These are phyloP conservation scores for Sordariomycetes sp. DNA, from an alignment of 2,329 filamentous ascomycete genomes.

Conservation along the genomic window DNA sequence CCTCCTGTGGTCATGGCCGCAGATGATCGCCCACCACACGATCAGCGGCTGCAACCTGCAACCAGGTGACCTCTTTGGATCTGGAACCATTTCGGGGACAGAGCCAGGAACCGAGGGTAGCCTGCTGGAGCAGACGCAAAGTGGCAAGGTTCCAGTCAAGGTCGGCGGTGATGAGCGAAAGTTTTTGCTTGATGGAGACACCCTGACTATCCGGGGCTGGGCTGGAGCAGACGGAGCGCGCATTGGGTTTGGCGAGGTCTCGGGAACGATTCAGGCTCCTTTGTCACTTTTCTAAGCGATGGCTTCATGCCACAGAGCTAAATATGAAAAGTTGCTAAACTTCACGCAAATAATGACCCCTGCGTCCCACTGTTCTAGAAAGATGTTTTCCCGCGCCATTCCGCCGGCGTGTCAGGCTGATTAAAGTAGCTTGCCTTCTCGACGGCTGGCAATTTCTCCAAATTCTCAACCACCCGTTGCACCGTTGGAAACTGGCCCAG, in stretches of 20 bases:
- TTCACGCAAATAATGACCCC: too few species aligned
- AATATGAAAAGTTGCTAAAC: too few species aligned
- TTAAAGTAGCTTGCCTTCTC: conserved; percentile 40
- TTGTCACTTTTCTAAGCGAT: too few species aligned
- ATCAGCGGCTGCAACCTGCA: conserved; percentile 68
- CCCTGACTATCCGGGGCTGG: conserved; percentile 54
- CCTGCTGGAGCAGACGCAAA: conserved; percentile 62
- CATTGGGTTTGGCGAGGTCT: conserved; percentile 70
- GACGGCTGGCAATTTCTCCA: conserved; percentile 41
- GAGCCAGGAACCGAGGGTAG: conserved; percentile 57
- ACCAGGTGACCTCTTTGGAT: conserved; percentile 67
- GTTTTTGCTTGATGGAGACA: conserved; percentile 70
- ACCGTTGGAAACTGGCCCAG: conserved; percentile 38
- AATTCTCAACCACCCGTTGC: conserved; percentile 29
- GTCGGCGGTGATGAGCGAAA: conserved; percentile 55
- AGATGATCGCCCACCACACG: conserved; percentile 77
- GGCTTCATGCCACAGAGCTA: too few species aligned
- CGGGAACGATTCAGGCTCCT: conserved; percentile 44
- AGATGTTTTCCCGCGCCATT: too few species aligned
- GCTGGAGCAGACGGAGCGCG: conserved; percentile 57
- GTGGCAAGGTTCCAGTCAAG: conserved; percentile 55
- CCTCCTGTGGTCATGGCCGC: conserved; percentile 71
- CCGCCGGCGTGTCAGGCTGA: conserved; percentile 38
- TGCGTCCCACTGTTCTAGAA: conserved; percentile 19
- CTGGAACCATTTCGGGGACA: conserved; percentile 65